Conservation (phyloP, 106 monocot species). For the Amphibolis antarctica region DNA sequence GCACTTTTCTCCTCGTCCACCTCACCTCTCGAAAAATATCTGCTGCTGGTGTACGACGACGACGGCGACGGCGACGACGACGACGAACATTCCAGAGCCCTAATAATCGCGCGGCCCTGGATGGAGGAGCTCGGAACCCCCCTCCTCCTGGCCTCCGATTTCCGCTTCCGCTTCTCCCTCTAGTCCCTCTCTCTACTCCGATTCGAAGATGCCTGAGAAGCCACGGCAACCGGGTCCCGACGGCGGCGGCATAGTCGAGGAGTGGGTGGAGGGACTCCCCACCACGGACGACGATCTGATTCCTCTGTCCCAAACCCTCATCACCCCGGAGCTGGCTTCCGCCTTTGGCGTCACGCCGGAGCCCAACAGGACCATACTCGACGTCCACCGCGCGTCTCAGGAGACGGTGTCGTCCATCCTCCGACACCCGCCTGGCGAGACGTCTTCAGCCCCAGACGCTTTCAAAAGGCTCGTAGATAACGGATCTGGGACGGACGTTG, state of each 20-base stretch:
- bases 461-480: not conserved
- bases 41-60: not conserved
- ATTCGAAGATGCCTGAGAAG: too few species aligned
- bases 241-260: not conserved
- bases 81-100: too few species aligned
- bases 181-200: not conserved
- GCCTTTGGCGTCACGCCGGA: slow-evolving; percentile 12
- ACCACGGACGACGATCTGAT: slow-evolving; percentile 5
- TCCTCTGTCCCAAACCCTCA: slow-evolving; percentile 9
- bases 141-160: not conserved
- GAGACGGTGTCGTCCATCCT: slow-evolving; percentile 1
- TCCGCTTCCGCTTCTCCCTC: not conserved
- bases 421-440: not conserved
- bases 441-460: not conserved
- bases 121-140: not conserved
- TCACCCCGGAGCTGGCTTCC: slow-evolving; percentile 16
- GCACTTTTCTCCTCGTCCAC: not conserved
- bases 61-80: too few species aligned
- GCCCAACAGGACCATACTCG: slow-evolving; percentile 1
- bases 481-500: not conserved
- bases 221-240: not conserved
- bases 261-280: slow-evolving; percentile 8
- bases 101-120: too few species aligned
- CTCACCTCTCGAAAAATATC: too few species aligned
- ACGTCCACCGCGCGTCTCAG: slow-evolving; percentile 13